These are phyloP conservation scores for Claviceps quebecensis DNA, from an alignment of 2,329 filamentous ascomycete genomes.

Conservation along the genomic window DNA sequence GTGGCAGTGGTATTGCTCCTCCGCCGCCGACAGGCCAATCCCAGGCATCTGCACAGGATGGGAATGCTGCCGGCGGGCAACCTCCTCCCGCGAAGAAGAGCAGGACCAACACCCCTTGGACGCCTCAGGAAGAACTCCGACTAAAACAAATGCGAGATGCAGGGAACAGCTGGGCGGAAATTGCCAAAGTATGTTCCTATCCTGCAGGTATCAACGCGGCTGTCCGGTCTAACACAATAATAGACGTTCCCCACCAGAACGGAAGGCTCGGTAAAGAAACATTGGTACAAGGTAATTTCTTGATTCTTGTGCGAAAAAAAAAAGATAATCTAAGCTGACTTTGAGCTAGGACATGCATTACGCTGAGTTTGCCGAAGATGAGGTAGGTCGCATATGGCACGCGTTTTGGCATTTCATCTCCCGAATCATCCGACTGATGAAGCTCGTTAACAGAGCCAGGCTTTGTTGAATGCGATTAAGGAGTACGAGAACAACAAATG, in stretches of 20 bases:
- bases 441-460: slow-evolving; percentile 44
- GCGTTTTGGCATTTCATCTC: neutral
- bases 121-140: slow-evolving; percentile 79
- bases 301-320: neutral
- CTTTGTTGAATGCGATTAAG: slow-evolving; percentile 84
- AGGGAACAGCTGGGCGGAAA: slow-evolving; percentile 92
- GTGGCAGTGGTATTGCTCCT: neutral
- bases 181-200: slow-evolving; percentile 72
- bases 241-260: slow-evolving; percentile 86
- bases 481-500: slow-evolving; percentile 98
- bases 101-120: slow-evolving; percentile 98
- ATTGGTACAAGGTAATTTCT: slow-evolving; percentile 82
- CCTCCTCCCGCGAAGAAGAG: slow-evolving; percentile 71
- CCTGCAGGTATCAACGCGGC: neutral
- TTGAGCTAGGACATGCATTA: slow-evolving; percentile 83
- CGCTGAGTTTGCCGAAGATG: slow-evolving; percentile 93
- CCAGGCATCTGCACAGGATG: slow-evolving; percentile 18
- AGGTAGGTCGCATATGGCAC: slow-evolving; percentile 40
- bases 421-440: neutral
- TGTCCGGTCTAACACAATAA: neutral
- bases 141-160: slow-evolving; percentile 90
- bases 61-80: slow-evolving; percentile 14
- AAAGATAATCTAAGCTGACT: neutral
- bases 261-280: slow-evolving; percentile 97
- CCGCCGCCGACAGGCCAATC: slow-evolving; percentile 14